Evolutionary conservation across 352 stramenopile species (phyloP), one percentile per base, ranked within the genome.

Genomic region (Phytopythium sindhum): DNA sequence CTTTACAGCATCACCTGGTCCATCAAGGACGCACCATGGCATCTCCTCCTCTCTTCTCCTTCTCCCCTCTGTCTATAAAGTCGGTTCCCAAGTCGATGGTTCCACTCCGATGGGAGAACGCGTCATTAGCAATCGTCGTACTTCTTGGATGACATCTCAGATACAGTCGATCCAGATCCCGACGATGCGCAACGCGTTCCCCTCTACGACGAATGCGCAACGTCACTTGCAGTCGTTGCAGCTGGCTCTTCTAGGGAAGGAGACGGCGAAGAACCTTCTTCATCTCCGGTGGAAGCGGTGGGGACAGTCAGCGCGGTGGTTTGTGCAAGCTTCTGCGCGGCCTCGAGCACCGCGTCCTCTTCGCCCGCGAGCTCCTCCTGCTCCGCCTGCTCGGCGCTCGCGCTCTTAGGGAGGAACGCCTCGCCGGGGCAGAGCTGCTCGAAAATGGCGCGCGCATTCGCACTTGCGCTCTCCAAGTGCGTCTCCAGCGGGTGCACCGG

Each of bases 371-470:
- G 72, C 53, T 88, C 80, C 23, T 90, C 64, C 26, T 73, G 68
- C 61, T 88, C 77, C 1, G 75, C 78, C 52, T 88, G 77, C 54
- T 88, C 76, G 5, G 76, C 78, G 26, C 75, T 82, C 15, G 75
- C 78, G 29, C 76, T 85, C 64, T 91, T 91, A 4, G 78, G 78
- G 29, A 91, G 52, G 50, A 89, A 93, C 21, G 67, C 57, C 44
- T 90, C 80, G 15, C 60, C 72, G 0, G 84, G 84, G 66, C 81
- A 93, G 10, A 93, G 67, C 42, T 73, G 60, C 28, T 76, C 64
- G 53, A 91, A 93, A 29, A 91, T 81, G 24, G 69, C 66, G 31
- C 80, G 78, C 14, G 86, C 85, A n/a, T 84, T 84, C 8, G 72
- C 67, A 61, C 78, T 84, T 31, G 74, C 76, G 41, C 72, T 87